These are phyloP conservation scores for Ophiorrhiza pumila DNA, from an alignment of 257 asterid species.

Conservation along the genomic window DNA sequence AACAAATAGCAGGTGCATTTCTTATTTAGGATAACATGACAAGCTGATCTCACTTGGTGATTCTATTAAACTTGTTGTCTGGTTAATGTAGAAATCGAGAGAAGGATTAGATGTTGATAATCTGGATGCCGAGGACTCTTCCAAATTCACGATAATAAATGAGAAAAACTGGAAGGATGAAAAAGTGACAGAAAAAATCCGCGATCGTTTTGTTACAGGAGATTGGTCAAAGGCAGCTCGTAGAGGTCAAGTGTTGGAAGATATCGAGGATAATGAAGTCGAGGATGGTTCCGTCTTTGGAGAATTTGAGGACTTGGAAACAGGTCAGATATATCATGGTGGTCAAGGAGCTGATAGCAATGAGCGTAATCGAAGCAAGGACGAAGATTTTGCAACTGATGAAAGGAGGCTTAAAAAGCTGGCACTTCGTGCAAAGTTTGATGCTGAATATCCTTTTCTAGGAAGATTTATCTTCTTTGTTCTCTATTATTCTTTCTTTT, in stretches of 20 bases:
- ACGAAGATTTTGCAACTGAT: conserved; percentile 49
- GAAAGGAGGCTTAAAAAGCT: conserved; percentile 81
- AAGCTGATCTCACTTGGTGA: neutral
- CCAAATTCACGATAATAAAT: conserved; percentile 50
- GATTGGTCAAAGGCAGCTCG: conserved; percentile 82
- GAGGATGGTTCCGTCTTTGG: conserved; percentile 58
- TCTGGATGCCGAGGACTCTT: conserved; percentile 69
- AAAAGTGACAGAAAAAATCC: conserved; percentile 52
- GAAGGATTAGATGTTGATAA: conserved; percentile 42
- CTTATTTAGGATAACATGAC: neutral
- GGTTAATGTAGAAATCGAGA: conserved; percentile 47
- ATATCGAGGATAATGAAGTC: conserved; percentile 30
- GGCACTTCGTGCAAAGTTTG: conserved; percentile 93
- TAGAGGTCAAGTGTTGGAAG: conserved; percentile 50
- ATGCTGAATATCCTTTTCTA: conserved; percentile 76
- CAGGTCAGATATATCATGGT: conserved; percentile 67
- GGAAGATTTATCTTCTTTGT: conserved; percentile 1
- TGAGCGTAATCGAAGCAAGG: conserved; percentile 25
- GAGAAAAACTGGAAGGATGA: conserved; percentile 53
- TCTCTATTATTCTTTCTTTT: neutral
- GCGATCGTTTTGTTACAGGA: conserved; percentile 87
- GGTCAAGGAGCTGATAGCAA: conserved; percentile 26
- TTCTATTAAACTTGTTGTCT: neutral
- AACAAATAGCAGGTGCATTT: neutral
- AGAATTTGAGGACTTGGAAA: conserved; percentile 94